phyloP scores from a whole-genome alignment of 1,284 basidiomycete genomes.

The Apiotrichum siamense region DNA sequence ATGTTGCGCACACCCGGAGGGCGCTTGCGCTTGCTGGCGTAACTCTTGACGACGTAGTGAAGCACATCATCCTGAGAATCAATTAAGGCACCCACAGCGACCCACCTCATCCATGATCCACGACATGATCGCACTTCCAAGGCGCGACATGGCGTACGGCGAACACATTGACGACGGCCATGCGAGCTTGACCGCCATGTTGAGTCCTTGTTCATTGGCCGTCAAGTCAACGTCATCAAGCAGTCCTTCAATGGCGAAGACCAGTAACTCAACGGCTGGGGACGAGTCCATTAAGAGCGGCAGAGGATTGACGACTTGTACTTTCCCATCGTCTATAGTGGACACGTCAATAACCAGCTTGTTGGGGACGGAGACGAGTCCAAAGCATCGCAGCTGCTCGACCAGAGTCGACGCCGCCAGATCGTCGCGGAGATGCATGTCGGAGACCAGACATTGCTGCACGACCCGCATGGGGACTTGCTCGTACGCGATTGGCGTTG shows the following conservation, averaged over 20 bases:
- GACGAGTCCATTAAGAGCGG: constrained; percentile 66
- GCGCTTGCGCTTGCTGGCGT: constrained; percentile 28
- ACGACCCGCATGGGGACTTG: constrained; percentile 57
- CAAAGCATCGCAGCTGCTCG: constrained; percentile 57
- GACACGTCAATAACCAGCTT: constrained; percentile 9
- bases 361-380: constrained; percentile 52
- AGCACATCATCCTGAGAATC: constrained; percentile 29
- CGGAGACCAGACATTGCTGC: constrained; percentile 57
- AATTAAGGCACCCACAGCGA: not conserved
- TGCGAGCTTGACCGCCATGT: constrained; percentile 59
- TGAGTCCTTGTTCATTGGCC: constrained; percentile 64
- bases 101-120: constrained; percentile 56
- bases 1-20: constrained; percentile 61
- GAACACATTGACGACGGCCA: constrained; percentile 68
- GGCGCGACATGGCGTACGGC: constrained; percentile 54
- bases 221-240: constrained; percentile 63
- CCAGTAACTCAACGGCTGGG: constrained; percentile 62
- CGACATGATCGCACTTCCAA: constrained; percentile 50
- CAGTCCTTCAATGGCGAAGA: constrained; percentile 64
- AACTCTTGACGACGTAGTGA: constrained; percentile 32
- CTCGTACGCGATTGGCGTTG: constrained; percentile 55
- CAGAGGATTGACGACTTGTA: constrained; percentile 52
- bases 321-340: not conserved
- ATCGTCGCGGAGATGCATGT: constrained; percentile 57
- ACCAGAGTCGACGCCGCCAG: constrained; percentile 55